phyloP scores from a whole-genome alignment of 2,329 filamentous ascomycete species.

The Arthrobotrys conoides region DNA sequence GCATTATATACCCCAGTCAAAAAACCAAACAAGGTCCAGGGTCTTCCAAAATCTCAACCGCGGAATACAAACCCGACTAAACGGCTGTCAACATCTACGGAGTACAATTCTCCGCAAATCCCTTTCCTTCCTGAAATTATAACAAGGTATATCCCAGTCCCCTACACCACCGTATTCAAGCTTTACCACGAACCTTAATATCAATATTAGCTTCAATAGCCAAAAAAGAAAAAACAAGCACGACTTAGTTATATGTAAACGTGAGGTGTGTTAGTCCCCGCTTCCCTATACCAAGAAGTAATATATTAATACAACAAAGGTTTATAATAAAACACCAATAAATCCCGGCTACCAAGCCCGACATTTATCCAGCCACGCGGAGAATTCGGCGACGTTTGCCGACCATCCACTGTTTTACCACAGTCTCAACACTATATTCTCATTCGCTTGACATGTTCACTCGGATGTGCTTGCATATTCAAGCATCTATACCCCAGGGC shows the following conservation, averaged over 20 bases:
- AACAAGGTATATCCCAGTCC: neutral
- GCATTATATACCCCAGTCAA: neutral
- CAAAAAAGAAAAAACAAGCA: neutral
- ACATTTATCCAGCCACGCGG: conserved; percentile 49
- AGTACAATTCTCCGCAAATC: neutral
- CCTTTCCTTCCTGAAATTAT: neutral
- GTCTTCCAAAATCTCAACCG: neutral
- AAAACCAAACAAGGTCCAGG: neutral
- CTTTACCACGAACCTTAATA: too few relatives aligned
- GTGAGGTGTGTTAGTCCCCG: too few relatives aligned
- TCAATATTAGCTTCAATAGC: too few relatives aligned
- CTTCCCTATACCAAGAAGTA: too few relatives aligned
- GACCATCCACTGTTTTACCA: neutral
- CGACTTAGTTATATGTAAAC: too few relatives aligned
- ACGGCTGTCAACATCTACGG: neutral
- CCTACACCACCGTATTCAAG: too few relatives aligned
- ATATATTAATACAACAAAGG: neutral
- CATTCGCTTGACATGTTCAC: neutral
- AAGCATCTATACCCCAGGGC: too few relatives aligned
- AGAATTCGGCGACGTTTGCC: conserved; percentile 34
- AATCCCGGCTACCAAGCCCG: conserved; percentile 22
- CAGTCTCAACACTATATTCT: neutral
- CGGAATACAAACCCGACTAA: neutral
- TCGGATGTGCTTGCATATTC: neutral
- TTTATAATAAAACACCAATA: neutral